These are phyloP conservation scores for Logfia minima DNA, from an alignment of 129 eudicot species.

Conservation along the genomic window DNA sequence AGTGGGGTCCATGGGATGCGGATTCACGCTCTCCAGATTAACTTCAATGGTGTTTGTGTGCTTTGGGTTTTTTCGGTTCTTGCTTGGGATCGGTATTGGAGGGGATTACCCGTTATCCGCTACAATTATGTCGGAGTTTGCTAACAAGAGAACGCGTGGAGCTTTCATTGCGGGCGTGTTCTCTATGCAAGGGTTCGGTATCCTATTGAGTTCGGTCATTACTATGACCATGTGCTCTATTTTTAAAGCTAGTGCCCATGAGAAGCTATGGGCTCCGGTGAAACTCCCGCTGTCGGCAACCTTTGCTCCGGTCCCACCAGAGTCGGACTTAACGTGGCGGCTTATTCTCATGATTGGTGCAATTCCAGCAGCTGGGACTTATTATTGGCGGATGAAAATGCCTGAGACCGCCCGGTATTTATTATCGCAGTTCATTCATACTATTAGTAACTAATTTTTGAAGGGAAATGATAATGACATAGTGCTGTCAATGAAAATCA, in stretches of 20 bases:
- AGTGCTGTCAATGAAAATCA: too few species aligned
- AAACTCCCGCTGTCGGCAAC: neutral
- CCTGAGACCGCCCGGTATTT: slow-evolving; percentile 64
- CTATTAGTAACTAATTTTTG: neutral
- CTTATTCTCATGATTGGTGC: slow-evolving; percentile 59
- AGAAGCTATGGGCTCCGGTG: neutral
- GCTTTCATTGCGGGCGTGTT: slow-evolving; percentile 57
- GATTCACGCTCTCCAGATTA: slow-evolving; percentile 38
- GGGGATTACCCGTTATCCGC: slow-evolving; percentile 60
- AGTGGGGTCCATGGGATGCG: slow-evolving; percentile 43
- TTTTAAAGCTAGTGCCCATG: slow-evolving; percentile 22
- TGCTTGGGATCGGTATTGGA: slow-evolving; percentile 50
- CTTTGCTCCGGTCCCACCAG: slow-evolving; percentile 33
- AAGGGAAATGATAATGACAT: neutral
- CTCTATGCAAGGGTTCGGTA: slow-evolving; percentile 69
- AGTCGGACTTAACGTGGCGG: slow-evolving; percentile 58
- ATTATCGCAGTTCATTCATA: too few species aligned
- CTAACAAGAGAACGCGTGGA: slow-evolving; percentile 54
- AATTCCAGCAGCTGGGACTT: slow-evolving; percentile 57
- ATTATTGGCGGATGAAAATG: slow-evolving; percentile 67
- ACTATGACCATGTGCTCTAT: slow-evolving; percentile 45
- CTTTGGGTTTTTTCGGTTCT: slow-evolving; percentile 45
- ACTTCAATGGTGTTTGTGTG: slow-evolving; percentile 36
- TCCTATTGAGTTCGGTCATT: slow-evolving; percentile 44
- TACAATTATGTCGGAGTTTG: slow-evolving; percentile 61